Percentiles rank a stretch among this genome's conserved stretches.
Evolutionary conservation across 805 yeast species (phyloP).

Genomic region (Blastobotrys attinorum): DNA sequence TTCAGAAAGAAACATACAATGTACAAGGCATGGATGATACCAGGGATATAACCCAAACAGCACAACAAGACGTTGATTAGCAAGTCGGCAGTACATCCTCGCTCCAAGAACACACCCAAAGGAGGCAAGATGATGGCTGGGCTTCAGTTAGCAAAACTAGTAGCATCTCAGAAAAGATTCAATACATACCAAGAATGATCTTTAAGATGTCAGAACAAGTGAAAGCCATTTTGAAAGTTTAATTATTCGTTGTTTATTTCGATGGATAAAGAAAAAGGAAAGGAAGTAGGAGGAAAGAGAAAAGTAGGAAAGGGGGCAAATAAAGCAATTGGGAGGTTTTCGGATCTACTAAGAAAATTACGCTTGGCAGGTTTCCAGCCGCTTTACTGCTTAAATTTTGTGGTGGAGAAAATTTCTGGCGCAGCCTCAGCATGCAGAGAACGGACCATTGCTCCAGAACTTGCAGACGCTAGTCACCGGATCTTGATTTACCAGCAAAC

Average conservation of each 20-base stretch:
- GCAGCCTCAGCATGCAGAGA: too few relatives aligned
- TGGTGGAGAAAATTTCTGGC: too few relatives aligned
- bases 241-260: conserved; percentile 4
- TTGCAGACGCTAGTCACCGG: too few relatives aligned
- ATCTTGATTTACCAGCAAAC: too few relatives aligned
- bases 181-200: conserved; percentile 34
- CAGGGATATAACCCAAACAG: conserved; percentile 69
- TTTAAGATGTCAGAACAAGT: conserved; percentile 48
- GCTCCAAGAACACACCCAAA: conserved; percentile 53
- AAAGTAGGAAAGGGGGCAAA: too few relatives aligned
- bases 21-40: conserved; percentile 32
- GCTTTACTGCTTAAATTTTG: too few relatives aligned
- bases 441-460: too few relatives aligned
- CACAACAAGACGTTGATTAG: conserved; percentile 59
- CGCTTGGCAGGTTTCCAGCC: too few relatives aligned
- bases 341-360: too few relatives aligned
- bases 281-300: background rate
- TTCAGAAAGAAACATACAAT: conserved; percentile 14
- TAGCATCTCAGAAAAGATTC: background rate
- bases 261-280: background rate
- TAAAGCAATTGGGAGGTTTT: too few relatives aligned
- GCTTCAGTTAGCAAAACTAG: too few relatives aligned
- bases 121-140: conserved; percentile 50
- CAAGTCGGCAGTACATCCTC: conserved; percentile 43
- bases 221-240: conserved; percentile 45